Conservation (phyloP, 257 asterid species). For the Misopates orontium region DNA sequence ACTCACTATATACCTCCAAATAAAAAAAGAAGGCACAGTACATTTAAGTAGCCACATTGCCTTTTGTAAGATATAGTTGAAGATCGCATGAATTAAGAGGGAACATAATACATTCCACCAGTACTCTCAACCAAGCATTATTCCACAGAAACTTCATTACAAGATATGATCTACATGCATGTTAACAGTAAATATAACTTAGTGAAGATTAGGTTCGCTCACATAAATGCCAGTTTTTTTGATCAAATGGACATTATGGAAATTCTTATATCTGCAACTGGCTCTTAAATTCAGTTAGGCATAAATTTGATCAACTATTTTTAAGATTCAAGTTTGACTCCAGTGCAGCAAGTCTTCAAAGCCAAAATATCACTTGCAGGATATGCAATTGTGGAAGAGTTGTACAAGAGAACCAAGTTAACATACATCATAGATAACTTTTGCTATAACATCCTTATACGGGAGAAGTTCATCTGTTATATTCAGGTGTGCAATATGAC, state of each 20-base stretch:
- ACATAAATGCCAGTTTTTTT: background rate
- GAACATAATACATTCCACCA: too few relatives aligned
- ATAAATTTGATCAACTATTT: constrained; percentile 8
- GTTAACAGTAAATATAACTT: too few relatives aligned
- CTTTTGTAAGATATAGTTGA: too few relatives aligned
- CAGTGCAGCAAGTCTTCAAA: constrained; percentile 1
- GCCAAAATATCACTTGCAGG: constrained; percentile 17
- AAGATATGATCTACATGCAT: too few relatives aligned
- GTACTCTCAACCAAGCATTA: too few relatives aligned
- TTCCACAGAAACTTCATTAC: too few relatives aligned
- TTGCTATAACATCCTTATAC: constrained; percentile 78
- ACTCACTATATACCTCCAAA: too few relatives aligned
- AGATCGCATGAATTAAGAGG: too few relatives aligned
- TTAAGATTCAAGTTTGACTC: constrained; percentile 13
- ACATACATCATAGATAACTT: constrained; percentile 90
- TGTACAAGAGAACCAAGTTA: background rate
- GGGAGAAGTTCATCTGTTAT: constrained; percentile 79
- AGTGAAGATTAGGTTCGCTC: background rate
- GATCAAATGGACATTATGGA: background rate
- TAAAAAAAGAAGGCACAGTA: too few relatives aligned
- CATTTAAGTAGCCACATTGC: too few relatives aligned
- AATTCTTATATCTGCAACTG: background rate
- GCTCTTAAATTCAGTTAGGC: constrained; percentile 18
- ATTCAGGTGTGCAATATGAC: constrained; percentile 93
- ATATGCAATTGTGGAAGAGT: constrained; percentile 11